Base-by-base conservation (phyloP, 2,329 filamentous ascomycete genomes). In the Coniella vitis region DNA sequence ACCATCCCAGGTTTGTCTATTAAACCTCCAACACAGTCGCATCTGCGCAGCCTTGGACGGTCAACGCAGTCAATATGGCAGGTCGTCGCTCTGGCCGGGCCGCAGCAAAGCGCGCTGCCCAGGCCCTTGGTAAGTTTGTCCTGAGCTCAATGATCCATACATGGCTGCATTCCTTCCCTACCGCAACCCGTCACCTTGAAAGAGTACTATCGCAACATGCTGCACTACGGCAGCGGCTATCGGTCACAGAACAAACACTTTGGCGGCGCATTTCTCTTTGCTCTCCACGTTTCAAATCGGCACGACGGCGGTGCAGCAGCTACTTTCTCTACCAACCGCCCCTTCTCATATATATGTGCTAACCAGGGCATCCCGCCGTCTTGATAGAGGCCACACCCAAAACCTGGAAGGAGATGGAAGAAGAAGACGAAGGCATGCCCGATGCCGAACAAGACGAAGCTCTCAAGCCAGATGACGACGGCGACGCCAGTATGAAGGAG, bases 381-480 rank as follows among this genome's bases (percentile, higher is more conserved):
- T 16, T 43, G 52, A 21, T 56, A 76, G 74, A 75, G 61, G 73
- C 68, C 56, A 74, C 71, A 25, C 69, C 76, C 36, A 67, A 67
- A 61, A 63, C 61, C 32, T 67, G 66, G 48, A 65, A 71, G 41
- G 65, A 65, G 14, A 62, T 68, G 10, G 69, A 74, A 38, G 68
- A 71, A 46, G 69, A 73, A 43, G 72, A 75, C 37, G 70, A 76
- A 53, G 60, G 61, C 46, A 70, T 70, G 63, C 61, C 61, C 8
- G 72, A 73, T 52, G 66, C 63, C 19, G 72, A 71, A 35, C 67
- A 66, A 38, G 65, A 68, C 13, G 68, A 58, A 4, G 57, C 64
- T 4, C 64, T 63, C 38, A 63, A 62, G 22, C 59, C 31, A 29
- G 61, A 61, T 4, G 60, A 53, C 3, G 63, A 62, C 10, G 55